Evolutionary conservation across 1,284 basidiomycete species (phyloP), one percentile per base, ranked within the genome.

Genomic region (Coniophora puteana): DNA sequence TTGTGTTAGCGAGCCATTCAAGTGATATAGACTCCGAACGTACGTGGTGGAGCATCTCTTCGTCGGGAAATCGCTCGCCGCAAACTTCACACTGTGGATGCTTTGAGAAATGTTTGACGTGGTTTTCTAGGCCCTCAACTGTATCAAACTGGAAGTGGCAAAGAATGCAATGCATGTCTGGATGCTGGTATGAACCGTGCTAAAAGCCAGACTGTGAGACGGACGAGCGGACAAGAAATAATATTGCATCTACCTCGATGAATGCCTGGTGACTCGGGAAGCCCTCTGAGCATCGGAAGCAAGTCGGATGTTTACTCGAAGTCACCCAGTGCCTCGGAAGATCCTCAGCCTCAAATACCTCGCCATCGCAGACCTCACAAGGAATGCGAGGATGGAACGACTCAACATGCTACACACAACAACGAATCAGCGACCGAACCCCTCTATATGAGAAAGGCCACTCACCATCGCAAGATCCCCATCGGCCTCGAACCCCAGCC

Each of bases 61-160:
- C 43, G 26, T 64, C 61, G 17, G 47, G 27, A 40, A 63, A 60
- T 43, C 58, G 55, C 33, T 51, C 20, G 13, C 51, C 38, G 20
- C 62, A 60, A 26, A 47, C 49, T 34, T 46, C 43, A 14, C 58
- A 60, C 39, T 54, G 52, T 3, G 58, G 58, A 42, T 60, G 61
- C 34, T 51, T 62, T 32, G 49, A 57, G 29, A 61, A 65, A 28
- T 63, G 59, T 10, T 36, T 57, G 44, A 59, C 59, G 32, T 61
- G 62, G 36, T 53, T 59, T 11, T 50, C 58, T 27, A 65, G 40
- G 29, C 49, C 33, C 13, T 55, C 46, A 4, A 55, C 42, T 10
- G 48, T 49, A 27, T 61, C 61, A 41, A 61, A 65, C 35, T 63
- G 59, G 62, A 62, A 61, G 16, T 61, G 62, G 35, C 58, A 60